Conservation (phyloP, 2,329 filamentous ascomycete species). For the Diaporthe citri region DNA sequence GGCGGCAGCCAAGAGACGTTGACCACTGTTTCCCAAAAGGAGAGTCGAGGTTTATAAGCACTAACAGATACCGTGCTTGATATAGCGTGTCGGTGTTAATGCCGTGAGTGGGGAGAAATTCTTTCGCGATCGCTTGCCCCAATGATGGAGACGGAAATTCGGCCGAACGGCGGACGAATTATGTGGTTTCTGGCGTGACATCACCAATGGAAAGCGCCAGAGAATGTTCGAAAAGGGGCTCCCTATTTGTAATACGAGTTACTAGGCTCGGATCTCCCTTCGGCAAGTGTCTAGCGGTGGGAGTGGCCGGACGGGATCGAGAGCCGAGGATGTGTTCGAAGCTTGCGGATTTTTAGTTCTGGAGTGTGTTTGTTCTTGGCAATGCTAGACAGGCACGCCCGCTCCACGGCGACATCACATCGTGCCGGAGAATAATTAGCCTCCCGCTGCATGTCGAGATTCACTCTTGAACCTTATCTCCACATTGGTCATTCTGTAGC, state of each 20-base stretch:
- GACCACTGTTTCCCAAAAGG: neutral
- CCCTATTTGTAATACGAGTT: neutral
- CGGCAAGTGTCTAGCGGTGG: conserved; percentile 13
- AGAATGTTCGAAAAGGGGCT: conserved; percentile 6
- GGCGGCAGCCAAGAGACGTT: neutral
- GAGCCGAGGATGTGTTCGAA: conserved; percentile 16
- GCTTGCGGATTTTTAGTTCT: neutral
- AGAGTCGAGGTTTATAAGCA: neutral
- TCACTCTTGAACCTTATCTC: neutral
- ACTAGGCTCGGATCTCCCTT: neutral
- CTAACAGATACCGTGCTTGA: neutral
- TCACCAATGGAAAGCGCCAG: neutral
- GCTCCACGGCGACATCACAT: neutral
- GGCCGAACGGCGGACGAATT: conserved; percentile 18
- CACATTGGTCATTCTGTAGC: neutral
- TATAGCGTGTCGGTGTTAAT: neutral
- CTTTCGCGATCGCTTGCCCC: neutral
- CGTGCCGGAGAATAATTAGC: neutral
- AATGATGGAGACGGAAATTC: neutral
- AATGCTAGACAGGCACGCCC: neutral
- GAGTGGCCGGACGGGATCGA: neutral
- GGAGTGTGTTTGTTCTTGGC: neutral
- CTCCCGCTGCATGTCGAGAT: neutral
- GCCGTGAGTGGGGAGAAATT: conserved; percentile 7
- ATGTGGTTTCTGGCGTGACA: conserved; percentile 1